These are phyloP conservation scores for Termitomyces sp. DNA, from an alignment of 768 basidiomycete genomes.

Conservation along the genomic window DNA sequence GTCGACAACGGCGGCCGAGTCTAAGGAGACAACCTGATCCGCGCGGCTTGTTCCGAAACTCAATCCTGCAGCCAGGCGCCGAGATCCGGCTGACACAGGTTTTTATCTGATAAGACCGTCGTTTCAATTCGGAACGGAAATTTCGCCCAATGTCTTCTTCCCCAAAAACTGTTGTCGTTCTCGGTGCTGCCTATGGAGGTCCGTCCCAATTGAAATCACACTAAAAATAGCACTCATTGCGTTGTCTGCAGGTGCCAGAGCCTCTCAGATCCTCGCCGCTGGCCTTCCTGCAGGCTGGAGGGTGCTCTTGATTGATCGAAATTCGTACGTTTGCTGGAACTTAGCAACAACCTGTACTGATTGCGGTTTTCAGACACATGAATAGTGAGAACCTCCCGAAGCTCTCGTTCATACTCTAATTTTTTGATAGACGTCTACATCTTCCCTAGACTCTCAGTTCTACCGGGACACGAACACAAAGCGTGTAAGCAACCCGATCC, in stretches of 20 bases:
- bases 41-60: too few relatives aligned
- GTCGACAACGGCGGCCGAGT: too few relatives aligned
- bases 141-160: background rate
- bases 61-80: too few relatives aligned
- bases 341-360: background rate
- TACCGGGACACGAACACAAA: constrained; percentile 63
- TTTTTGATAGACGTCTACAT: constrained; percentile 46
- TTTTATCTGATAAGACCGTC: constrained; percentile 3
- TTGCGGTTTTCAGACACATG: constrained; percentile 32
- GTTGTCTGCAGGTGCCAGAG: constrained; percentile 38
- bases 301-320: constrained; percentile 56
- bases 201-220: constrained; percentile 16
- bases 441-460: constrained; percentile 53
- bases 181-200: constrained; percentile 27
- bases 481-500: constrained; percentile 40
- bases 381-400: constrained; percentile 32
- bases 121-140: too few relatives aligned
- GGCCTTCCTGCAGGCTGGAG: constrained; percentile 49
- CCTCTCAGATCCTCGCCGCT: constrained; percentile 45
- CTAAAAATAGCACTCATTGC: background rate
- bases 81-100: background rate
- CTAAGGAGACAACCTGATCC: too few relatives aligned
- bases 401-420: background rate
- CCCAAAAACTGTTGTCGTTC: constrained; percentile 25
- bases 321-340: constrained; percentile 39